Percentiles rank a stretch among this genome's conserved stretches.
These are phyloP conservation scores for Penicillium sp. DNA, from an alignment of 2,329 filamentous ascomycete genomes.

Conservation along the genomic window DNA sequence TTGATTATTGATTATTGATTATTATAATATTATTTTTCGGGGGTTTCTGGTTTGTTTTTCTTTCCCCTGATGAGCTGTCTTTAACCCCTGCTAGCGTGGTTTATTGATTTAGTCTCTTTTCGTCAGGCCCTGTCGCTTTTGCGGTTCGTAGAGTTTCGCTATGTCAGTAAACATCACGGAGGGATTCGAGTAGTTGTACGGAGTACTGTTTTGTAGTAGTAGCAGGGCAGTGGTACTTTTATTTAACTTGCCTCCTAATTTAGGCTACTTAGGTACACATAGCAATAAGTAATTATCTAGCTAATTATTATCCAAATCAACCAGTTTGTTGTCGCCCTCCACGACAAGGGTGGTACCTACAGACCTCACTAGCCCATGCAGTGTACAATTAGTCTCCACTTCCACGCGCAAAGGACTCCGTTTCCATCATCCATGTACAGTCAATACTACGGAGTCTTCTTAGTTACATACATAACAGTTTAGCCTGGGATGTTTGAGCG, in stretches of 20 bases:
- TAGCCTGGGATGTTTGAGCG: background rate
- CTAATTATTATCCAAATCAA: background rate
- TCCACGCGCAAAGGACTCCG: slow-evolving; percentile 1
- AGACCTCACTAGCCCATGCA: slow-evolving; percentile 5
- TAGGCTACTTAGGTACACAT: background rate
- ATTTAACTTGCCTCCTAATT: too few relatives aligned
- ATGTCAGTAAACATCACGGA: slow-evolving; percentile 1
- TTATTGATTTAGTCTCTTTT: background rate
- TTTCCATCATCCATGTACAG: background rate
- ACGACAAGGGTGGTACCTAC: background rate
- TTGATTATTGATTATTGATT: background rate
- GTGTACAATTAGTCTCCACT: slow-evolving; percentile 2
- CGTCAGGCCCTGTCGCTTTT: background rate
- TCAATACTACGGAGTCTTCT: background rate
- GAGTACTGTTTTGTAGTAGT: background rate
- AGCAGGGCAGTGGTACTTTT: too few relatives aligned
- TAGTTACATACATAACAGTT: slow-evolving; percentile 4
- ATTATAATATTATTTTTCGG: background rate
- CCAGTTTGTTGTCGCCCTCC: background rate
- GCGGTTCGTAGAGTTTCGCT: background rate
- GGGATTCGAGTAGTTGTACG: background rate
- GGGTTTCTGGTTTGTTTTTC: background rate
- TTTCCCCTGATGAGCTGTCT: slow-evolving; percentile 11
- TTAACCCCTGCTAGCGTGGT: slow-evolving; percentile 1
- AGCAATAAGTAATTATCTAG: background rate